Conservation (phyloP, 1,284 basidiomycete species). For the Sutorius eximius region DNA sequence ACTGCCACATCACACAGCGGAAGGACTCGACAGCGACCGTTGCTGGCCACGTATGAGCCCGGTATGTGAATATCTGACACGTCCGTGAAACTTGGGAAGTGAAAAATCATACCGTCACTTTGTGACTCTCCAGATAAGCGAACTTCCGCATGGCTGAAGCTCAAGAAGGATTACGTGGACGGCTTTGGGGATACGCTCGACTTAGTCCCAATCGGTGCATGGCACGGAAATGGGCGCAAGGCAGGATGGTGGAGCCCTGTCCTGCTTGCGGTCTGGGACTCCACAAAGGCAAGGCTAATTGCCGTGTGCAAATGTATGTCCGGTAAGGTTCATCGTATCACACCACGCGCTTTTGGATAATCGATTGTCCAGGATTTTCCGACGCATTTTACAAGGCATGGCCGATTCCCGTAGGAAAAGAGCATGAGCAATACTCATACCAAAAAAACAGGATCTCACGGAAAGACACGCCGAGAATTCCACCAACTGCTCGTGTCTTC, state of each 20-base stretch:
- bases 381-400: conserved; percentile 81
- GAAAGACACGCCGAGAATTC: conserved; percentile 66
- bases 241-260: conserved; percentile 93
- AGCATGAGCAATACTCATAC: not conserved
- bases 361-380: conserved; percentile 66
- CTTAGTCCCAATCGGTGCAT: conserved; percentile 78
- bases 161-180: conserved; percentile 79
- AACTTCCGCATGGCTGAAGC: conserved; percentile 78
- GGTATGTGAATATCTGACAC: conserved; percentile 39
- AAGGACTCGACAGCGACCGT: conserved; percentile 60
- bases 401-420: not conserved
- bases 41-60: conserved; percentile 90
- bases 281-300: conserved; percentile 65
- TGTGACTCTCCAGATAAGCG: conserved; percentile 55
- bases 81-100: not conserved
- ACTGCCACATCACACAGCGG: conserved; percentile 32
- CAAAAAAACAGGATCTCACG: conserved; percentile 46
- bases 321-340: conserved; percentile 42
- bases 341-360: conserved; percentile 1
- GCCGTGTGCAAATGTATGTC: conserved; percentile 90
- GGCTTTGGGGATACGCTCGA: conserved; percentile 65
- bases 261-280: conserved; percentile 80
- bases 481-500: conserved; percentile 61
- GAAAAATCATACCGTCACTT: not conserved
- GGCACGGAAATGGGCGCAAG: conserved; percentile 93